Conservation (phyloP, 768 basidiomycete species). For the Tremella mesenterica region DNA sequence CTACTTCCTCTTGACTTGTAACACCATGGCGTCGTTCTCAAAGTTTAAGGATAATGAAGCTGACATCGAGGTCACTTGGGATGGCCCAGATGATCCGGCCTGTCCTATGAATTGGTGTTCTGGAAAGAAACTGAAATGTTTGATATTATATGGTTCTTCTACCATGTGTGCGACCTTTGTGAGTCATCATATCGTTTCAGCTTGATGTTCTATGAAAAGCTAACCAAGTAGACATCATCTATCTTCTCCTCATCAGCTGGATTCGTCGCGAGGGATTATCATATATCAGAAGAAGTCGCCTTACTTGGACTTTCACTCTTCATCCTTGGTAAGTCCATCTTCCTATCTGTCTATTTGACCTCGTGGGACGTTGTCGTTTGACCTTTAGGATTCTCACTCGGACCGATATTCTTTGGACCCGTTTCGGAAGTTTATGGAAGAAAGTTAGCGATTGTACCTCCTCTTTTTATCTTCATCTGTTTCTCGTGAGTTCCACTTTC, state of each 20-base stretch:
- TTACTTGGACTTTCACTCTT: conserved; percentile 35
- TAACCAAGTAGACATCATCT: conserved; percentile 15
- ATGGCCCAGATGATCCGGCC: conserved; percentile 26
- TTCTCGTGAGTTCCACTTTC: conserved; percentile 10
- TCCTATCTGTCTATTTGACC: background rate
- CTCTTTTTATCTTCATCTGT: conserved; percentile 42
- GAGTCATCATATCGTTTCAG: conserved; percentile 1
- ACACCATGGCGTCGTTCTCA: too few species aligned
- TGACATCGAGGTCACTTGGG: conserved; percentile 20
- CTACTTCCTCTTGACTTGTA: too few species aligned
- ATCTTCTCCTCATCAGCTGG: conserved; percentile 36
- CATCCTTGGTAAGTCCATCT: conserved; percentile 15
- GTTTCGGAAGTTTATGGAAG: conserved; percentile 41
- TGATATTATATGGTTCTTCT: conserved; percentile 35
- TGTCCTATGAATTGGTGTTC: conserved; percentile 27
- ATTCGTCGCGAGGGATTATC: conserved; percentile 30
- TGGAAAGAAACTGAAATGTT: conserved; percentile 22
- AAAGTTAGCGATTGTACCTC: conserved; percentile 26
- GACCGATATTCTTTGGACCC: conserved; percentile 38
- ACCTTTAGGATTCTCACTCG: conserved; percentile 11
- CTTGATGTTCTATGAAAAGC: background rate
- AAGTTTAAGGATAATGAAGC: too few species aligned
- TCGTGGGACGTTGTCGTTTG: conserved; percentile 3
- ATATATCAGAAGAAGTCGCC: conserved; percentile 33
- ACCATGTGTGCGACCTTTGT: conserved; percentile 44